Base-by-base conservation (phyloP, 2,329 filamentous ascomycete genomes). In the Hypocreales sp. region DNA sequence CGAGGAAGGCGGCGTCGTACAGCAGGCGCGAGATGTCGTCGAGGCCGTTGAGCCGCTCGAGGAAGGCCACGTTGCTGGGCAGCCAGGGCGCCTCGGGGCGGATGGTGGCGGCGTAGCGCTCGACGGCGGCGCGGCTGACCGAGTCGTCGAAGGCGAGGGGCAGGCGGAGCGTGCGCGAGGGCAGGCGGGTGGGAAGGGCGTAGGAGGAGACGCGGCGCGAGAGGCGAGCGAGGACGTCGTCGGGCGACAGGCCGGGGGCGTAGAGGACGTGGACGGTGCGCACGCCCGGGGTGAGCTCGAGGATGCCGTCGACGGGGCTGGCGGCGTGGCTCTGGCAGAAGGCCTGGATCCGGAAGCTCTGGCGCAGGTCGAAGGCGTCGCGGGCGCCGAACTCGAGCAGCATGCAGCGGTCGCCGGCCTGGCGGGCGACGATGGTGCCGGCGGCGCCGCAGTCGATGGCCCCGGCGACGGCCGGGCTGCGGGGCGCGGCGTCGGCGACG, bases 21-120 rank as follows among this genome's bases (percentile, higher is more conserved):
- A 55, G 15, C 2, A 46, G 16, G 4, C 34, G 22, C 4, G 40
- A 38, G 8, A 55, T 35, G 2, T 42, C 37, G 2, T 40, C 34
- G 11, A 53, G 33, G 0, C 42, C 48, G 31, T 55, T 55, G 8
- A 54, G 36, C 23, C 38, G 33, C 27, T 49, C 41, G 3, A 59
- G 34, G 30, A 76, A 78, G 1, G 63, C 55, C 22, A 74, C 54
- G 29, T 75, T 75, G 36, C 69, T 66, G 0, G 72, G 72, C 0
- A 77, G 53, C 40, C 72, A 78, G 0, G 67, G 61, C 0, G 72
- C 72, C 26, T 70, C 61, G 2, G 64, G 58, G 6, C 72, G 59
- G 34, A 73, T 69, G 1, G 69, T 75, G 15, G 65, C 64, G 41
- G 64, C 64, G 44, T 78, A 78, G 4, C 72, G 58, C 24, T 66